Percentiles rank a stretch among this genome's conserved stretches.
Evolutionary conservation across 208 protist species (phyloP).

Genomic region (Leptomonas pyrrhocoris): DNA sequence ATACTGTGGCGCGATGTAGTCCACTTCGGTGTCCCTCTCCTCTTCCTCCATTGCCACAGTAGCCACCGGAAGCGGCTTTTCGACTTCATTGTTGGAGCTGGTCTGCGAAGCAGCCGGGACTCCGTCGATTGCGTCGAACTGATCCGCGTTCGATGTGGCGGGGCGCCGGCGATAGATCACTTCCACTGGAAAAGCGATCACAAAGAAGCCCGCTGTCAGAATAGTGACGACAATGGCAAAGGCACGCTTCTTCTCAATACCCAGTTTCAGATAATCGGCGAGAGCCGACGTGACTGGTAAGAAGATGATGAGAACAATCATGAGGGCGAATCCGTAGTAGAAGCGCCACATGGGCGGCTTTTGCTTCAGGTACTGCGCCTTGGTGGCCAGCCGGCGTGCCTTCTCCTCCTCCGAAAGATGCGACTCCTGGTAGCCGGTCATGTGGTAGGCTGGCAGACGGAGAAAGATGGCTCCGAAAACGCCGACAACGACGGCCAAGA

Average conservation of each 20-base stretch:
- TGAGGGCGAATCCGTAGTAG: conserved; percentile 54
- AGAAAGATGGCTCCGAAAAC: conserved; percentile 30
- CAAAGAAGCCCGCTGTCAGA: conserved; percentile 33
- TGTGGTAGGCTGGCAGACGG: conserved; percentile 58
- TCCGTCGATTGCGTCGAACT: not conserved
- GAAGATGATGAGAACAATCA: conserved; percentile 64
- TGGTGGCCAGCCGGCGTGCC: conserved; percentile 19
- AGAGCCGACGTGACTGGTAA: conserved; percentile 55
- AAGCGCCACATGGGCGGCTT: conserved; percentile 67
- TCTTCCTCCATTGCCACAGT: not conserved
- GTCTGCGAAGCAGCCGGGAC: not conserved
- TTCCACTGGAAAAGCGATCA: conserved; percentile 47
- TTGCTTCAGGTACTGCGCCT: conserved; percentile 52
- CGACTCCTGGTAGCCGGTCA: conserved; percentile 52
- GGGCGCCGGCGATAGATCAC: conserved; percentile 7
- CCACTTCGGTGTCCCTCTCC: conserved; percentile 38
- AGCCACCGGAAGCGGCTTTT: conserved; percentile 5
- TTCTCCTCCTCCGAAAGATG: conserved; percentile 38
- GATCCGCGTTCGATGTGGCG: not conserved
- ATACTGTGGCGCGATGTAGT: conserved; percentile 71
- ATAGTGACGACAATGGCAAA: conserved; percentile 53
- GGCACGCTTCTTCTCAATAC: conserved; percentile 8
- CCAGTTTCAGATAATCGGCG: conserved; percentile 33
- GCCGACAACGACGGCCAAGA: conserved; percentile 31
- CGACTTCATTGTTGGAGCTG: not conserved